Evolutionary conservation across 177 flowering plant genomes (phyloP), one percentile per base, ranked within the genome.

Genomic region (Vitis hybrid): DNA sequence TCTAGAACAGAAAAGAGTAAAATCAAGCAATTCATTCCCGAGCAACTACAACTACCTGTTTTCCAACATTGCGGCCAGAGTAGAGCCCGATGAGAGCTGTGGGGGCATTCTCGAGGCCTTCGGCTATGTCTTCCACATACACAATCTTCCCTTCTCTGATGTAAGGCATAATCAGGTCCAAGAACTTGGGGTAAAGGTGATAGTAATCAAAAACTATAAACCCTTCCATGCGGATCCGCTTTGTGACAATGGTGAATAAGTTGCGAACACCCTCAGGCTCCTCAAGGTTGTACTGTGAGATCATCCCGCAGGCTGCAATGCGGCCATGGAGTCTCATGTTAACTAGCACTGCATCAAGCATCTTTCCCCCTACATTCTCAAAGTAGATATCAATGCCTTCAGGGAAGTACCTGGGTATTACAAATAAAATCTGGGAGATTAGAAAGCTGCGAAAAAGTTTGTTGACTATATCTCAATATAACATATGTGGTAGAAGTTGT

Each of bases 331-430:
- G 4, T 41, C 74, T 81, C 91, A 89, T 84, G 74, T 89, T 86
- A 2, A 79, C 74, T 0, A 89, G 79, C 56, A 84, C 91, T 12
- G 90, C 90, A 61, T 86, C 93, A 2, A 87, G 82, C 87, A 81
- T 86, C 54, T 80, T 74, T 4, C 92, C 93, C 1, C 91, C 91
- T 4, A 88, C 91, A 58, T 86, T 88, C 41, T 87, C 88, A 20
- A 85, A 87, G 81, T 88, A 86, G 1, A 88, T 82, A 63, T 88
- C 90, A 2, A 86, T 85, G 11, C 90, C 92, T 63, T 83, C 73
- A 0, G 88, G 90, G 32, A 89, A 89, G 67, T 74, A 80, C 83
- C 92, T 88, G 69, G 17, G 8, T 4, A 57, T 50, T 27, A 51
- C 30, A 63, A 14, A 14, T 35, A 35, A 35, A 7, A 7, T 7